phyloP scores from a whole-genome alignment of 371 early-diverging fungal genomes.

The Scutellospora calospora region DNA sequence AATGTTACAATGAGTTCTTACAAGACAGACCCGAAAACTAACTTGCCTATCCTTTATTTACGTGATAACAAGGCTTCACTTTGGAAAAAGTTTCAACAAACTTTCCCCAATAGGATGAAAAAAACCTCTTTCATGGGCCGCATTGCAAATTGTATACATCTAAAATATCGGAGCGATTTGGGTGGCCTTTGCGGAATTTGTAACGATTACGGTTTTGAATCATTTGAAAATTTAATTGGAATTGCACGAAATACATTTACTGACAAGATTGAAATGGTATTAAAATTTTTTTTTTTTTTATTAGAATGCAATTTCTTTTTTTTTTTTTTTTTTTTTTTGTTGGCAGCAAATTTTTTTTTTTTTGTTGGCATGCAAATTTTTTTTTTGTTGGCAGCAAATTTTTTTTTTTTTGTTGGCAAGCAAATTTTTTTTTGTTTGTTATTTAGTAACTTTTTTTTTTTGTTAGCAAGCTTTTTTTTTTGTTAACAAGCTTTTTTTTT shows the following conservation, averaged over 20 bases:
- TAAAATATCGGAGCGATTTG: neutral
- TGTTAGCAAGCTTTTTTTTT: neutral
- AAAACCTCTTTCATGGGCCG: neutral
- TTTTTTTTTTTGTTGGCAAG: too few relatives aligned
- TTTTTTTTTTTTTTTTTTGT: too few relatives aligned
- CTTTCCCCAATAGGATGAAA: slow-evolving; percentile 3
- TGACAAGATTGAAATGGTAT: neutral
- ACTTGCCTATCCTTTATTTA: neutral
- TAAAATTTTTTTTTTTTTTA: too few relatives aligned
- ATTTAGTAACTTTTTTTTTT: neutral
- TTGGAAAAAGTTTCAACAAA: neutral
- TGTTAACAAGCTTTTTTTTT: too few relatives aligned
- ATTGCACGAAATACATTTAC: neutral
- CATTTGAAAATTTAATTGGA: neutral
- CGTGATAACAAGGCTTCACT: neutral
- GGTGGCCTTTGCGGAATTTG: neutral
- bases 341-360: too few relatives aligned
- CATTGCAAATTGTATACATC: neutral
- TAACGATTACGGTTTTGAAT: neutral
- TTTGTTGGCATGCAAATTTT: too few relatives aligned
- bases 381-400: too few relatives aligned
- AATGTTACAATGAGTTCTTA: neutral
- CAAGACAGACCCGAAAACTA: neutral
- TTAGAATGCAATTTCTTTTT: too few relatives aligned
- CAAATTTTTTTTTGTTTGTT: too few relatives aligned